These are phyloP conservation scores for Tagetes patula DNA, from an alignment of 129 eudicot genomes.

Conservation along the genomic window DNA sequence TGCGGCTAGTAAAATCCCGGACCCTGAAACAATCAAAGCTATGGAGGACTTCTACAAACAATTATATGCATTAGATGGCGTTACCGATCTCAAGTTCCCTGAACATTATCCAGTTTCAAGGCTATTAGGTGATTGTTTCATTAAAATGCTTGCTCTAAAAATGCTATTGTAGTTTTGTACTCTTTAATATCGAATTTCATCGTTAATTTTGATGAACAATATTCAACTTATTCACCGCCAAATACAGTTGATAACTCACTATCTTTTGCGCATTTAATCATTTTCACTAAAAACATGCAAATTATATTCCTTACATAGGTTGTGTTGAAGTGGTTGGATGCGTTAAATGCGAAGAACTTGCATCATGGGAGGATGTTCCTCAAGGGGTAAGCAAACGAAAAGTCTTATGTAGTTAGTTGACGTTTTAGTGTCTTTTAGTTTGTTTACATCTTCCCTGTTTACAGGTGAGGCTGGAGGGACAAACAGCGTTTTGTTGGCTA, in stretches of 20 bases:
- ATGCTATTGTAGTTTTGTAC: no score
- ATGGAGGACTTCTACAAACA: conserved; percentile 93
- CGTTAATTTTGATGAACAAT: neutral
- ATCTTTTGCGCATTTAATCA: neutral
- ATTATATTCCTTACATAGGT: conserved; percentile 45
- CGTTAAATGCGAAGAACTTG: conserved; percentile 72
- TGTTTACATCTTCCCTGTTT: neutral
- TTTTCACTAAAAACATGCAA: neutral
- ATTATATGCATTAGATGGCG: conserved; percentile 78
- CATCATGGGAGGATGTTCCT: conserved; percentile 77
- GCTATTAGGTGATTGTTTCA: conserved; percentile 52
- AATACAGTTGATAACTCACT: conserved; percentile 7
- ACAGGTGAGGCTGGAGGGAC: conserved; percentile 87
- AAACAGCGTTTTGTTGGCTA: conserved; percentile 86
- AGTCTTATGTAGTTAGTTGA: neutral
- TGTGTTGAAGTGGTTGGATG: conserved; percentile 96
- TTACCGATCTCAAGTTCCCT: conserved; percentile 84
- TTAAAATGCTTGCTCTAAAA: conserved; percentile 17
- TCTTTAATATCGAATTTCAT: neutral
- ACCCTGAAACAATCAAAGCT: conserved; percentile 81
- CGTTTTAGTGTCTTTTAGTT: neutral
- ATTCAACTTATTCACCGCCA: conserved; percentile 16
- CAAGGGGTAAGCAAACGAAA: conserved; percentile 54
- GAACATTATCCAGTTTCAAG: conserved; percentile 85
- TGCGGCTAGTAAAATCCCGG: conserved; percentile 94